These are phyloP conservation scores for Pezicula neosporulosa DNA, from an alignment of 2,329 filamentous ascomycete species.

Conservation along the genomic window DNA sequence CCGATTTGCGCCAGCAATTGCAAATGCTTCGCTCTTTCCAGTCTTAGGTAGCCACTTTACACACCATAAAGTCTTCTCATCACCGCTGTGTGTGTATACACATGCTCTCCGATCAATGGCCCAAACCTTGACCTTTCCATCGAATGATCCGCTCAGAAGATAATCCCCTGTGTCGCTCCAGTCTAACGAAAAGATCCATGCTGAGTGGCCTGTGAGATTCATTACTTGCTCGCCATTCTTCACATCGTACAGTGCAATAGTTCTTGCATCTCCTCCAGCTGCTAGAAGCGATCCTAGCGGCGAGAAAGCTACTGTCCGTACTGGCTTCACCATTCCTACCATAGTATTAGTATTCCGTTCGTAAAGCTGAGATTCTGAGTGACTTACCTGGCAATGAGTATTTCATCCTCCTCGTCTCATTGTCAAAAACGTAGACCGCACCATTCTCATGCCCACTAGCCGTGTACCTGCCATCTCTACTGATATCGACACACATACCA, in stretches of 20 bases:
- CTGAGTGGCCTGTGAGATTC: constrained; percentile 73
- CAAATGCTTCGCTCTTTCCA: constrained; percentile 64
- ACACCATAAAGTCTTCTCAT: constrained; percentile 79
- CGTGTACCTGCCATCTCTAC: constrained; percentile 75
- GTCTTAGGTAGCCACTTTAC: constrained; percentile 81
- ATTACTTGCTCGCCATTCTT: constrained; percentile 89
- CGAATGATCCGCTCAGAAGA: constrained; percentile 80
- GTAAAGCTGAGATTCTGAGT: neutral
- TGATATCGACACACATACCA: constrained; percentile 82
- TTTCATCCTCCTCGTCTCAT: constrained; percentile 77
- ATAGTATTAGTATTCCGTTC: constrained; percentile 15
- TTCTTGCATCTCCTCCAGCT: constrained; percentile 81
- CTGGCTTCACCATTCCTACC: constrained; percentile 77
- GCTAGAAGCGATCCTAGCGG: constrained; percentile 81
- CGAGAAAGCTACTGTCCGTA: constrained; percentile 83
- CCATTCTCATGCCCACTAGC: constrained; percentile 93
- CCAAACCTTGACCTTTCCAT: constrained; percentile 96
- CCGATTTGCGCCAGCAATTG: constrained; percentile 71
- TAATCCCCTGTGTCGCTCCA: constrained; percentile 95
- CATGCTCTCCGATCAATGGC: constrained; percentile 79
- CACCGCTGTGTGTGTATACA: constrained; percentile 91
- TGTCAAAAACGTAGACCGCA: constrained; percentile 91
- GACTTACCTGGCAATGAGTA: constrained; percentile 76
- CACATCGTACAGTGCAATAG: constrained; percentile 91
- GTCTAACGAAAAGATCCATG: constrained; percentile 88